phyloP scores from a whole-genome alignment of 192 early-diverging fungal genomes.

The Umbelopsis sp. region DNA sequence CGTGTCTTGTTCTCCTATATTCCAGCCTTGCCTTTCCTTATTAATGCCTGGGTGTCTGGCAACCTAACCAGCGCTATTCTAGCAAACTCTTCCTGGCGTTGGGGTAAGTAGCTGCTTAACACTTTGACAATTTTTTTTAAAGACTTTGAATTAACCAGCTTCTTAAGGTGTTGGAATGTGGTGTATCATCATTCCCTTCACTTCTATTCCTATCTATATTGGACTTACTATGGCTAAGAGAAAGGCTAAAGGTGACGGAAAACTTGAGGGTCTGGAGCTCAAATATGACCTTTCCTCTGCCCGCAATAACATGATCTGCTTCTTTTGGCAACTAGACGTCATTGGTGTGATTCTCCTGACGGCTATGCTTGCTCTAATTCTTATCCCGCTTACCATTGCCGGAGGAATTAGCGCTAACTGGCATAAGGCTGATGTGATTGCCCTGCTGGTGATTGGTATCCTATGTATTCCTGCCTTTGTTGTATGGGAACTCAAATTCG shows the following conservation, averaged over 20 bases:
- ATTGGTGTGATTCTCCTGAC: constrained; percentile 16
- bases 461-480: neutral
- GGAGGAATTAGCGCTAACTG: neutral
- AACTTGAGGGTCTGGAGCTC: neutral
- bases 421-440: constrained; percentile 3
- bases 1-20: constrained; percentile 18
- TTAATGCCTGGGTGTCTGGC: constrained; percentile 11
- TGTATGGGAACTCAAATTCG: constrained; percentile 1
- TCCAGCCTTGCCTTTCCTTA: constrained; percentile 8
- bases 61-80: constrained; percentile 13
- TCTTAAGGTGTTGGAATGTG: constrained; percentile 9
- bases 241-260: constrained; percentile 5
- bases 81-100: constrained; percentile 12
- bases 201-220: constrained; percentile 5
- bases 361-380: neutral
- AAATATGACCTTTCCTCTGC: neutral
- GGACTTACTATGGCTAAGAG: constrained; percentile 6
- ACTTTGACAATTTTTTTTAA: neutral
- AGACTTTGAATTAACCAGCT: neutral
- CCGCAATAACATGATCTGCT: neutral
- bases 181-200: constrained; percentile 9
- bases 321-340: constrained; percentile 21
- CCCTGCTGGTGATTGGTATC: constrained; percentile 6
- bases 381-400: constrained; percentile 15
- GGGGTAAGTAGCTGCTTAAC: neutral